Base-by-base conservation (phyloP, 1,284 basidiomycete species). In the Cryptococcus sp. region DNA sequence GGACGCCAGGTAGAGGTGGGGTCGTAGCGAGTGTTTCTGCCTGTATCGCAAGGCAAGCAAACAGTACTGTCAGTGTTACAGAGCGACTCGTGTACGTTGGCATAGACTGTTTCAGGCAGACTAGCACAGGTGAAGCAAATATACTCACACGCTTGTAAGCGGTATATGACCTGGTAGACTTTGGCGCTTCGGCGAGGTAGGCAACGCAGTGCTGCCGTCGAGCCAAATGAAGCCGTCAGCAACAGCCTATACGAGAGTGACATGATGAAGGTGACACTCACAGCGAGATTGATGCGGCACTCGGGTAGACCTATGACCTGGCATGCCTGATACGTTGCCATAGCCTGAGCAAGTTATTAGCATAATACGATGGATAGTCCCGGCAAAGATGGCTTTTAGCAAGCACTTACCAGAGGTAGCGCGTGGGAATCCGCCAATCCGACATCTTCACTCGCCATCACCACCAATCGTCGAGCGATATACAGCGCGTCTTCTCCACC, bases 401-500 rank as follows among this genome's bases (percentile, higher is more conserved):
- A 23, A 47, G 37, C 25, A 72, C 83, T 60, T 59, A 88, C 88
- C 55, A 91, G 75, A 19, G 87, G 87, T 11, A 91, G 80, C 0
- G 87, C 89, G 46, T 86, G 83, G 39, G 80, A 80, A 73, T 91
- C 87, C 17, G 88, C 88, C n/a, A 91, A 79, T 7, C 90, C 89
- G 40, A 93, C 84, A 69, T 93, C 91, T 73, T 93, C 91, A 53
- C 88, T 89, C 1, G 91, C 89, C 55, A 90, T 87, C 1, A 93
- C 87, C 16, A 91, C 84, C 76, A 93, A 83, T 34, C 91, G 81
- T 25, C 92, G 82, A 1, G 87, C 89, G 60, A 94, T 85, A 70
- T 88, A 95, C 39, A 93, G 72, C 2, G 93, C 89, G 76, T 95
- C 93, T 74, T 95, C 91, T 13, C 91, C 92, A n/a, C 85, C 88